These are phyloP conservation scores for Bruguiera sexangula DNA, from an alignment of 345 rosid genomes.

Conservation along the genomic window DNA sequence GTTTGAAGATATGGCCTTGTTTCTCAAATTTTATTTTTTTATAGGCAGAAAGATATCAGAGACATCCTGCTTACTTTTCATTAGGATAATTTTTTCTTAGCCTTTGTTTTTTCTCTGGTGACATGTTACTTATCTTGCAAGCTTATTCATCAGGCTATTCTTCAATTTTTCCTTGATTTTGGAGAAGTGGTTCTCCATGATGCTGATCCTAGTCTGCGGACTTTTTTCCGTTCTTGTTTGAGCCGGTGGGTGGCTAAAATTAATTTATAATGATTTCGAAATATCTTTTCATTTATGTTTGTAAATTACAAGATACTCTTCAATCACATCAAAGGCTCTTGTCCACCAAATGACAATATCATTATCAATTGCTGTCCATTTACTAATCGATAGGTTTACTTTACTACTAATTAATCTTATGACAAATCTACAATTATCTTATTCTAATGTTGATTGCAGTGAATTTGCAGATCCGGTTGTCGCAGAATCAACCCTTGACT, in stretches of 20 bases:
- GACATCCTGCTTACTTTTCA: neutral
- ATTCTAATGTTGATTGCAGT: slow-evolving; percentile 54
- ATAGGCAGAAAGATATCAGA: neutral
- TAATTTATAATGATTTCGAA: neutral
- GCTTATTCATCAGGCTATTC: slow-evolving; percentile 52
- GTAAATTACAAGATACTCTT: no score
- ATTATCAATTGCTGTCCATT: no score
- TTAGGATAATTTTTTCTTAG: neutral
- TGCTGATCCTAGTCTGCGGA: slow-evolving; percentile 77
- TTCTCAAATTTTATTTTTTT: neutral
- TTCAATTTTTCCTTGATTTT: slow-evolving; percentile 81
- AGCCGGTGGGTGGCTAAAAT: slow-evolving; percentile 58
- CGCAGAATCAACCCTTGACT: slow-evolving; percentile 87
- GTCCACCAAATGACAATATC: no score
- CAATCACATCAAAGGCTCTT: no score
- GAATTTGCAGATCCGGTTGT: slow-evolving; percentile 90
- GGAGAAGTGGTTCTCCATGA: slow-evolving; percentile 88
- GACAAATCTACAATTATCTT: slow-evolving; percentile 7
- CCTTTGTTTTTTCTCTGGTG: neutral
- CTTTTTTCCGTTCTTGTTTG: slow-evolving; percentile 79
- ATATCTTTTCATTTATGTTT: no score
- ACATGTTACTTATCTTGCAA: neutral
- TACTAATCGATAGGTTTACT: no score
- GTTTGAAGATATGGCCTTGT: neutral
- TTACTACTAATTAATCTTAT: neutral